phyloP scores from a whole-genome alignment of 2,329 filamentous ascomycete genomes.

The Bipolaris gigantea region DNA sequence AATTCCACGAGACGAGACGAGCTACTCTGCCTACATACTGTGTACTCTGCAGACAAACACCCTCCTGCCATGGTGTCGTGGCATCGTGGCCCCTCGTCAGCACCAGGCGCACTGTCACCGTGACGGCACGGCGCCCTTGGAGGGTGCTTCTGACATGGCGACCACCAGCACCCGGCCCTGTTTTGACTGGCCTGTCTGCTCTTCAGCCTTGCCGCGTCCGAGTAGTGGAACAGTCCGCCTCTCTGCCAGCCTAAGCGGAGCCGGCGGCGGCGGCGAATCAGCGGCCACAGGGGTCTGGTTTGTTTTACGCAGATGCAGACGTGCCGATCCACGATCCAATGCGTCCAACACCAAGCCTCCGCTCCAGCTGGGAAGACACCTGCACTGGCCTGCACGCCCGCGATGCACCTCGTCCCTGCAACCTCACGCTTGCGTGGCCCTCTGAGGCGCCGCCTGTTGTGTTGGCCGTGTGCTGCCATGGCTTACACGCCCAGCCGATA shows the following conservation, averaged over 20 bases:
- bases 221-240: slow-evolving; percentile 35
- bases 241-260: slow-evolving; percentile 26
- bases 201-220: slow-evolving; percentile 35
- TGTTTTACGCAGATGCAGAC: slow-evolving; percentile 31
- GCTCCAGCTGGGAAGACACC: slow-evolving; percentile 18
- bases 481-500: neutral
- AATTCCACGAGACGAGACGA: slow-evolving; percentile 2
- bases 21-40: too few relatives aligned
- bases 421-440: slow-evolving; percentile 15
- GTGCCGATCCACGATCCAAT: slow-evolving; percentile 34
- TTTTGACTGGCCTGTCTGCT: slow-evolving; percentile 12
- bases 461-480: slow-evolving; percentile 22
- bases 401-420: slow-evolving; percentile 10
- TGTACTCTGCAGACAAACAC: too few relatives aligned
- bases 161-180: slow-evolving; percentile 18
- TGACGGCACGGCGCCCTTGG: neutral
- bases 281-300: slow-evolving; percentile 27
- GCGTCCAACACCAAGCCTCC: slow-evolving; percentile 23
- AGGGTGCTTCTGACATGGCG: slow-evolving; percentile 13
- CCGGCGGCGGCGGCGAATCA: slow-evolving; percentile 33
- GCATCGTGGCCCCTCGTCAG: neutral
- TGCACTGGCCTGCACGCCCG: slow-evolving; percentile 17
- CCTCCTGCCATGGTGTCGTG: too few relatives aligned
- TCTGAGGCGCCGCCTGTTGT: slow-evolving; percentile 4
- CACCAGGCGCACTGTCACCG: neutral